A percentile compares a stretch with the other conserved stretches of the same genome.
These are phyloP conservation scores for Periconia digitata DNA, from an alignment of 2,329 filamentous ascomycete genomes.

Conservation along the genomic window DNA sequence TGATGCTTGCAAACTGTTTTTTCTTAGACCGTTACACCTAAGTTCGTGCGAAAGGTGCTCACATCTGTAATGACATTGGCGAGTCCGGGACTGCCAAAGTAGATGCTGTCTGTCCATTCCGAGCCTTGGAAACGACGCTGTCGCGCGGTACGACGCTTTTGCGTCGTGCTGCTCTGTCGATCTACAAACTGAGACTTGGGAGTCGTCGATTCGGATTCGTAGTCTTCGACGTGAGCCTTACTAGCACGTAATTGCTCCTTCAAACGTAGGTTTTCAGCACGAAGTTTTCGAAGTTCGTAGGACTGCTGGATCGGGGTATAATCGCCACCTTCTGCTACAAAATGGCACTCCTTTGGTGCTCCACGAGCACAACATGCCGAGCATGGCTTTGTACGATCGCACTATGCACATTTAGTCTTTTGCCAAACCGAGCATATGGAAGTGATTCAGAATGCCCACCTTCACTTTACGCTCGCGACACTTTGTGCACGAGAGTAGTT, in stretches of 20 bases:
- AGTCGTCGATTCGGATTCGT: slow-evolving; percentile 32
- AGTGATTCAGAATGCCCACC: slow-evolving; percentile 27
- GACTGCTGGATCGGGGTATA: slow-evolving; percentile 52
- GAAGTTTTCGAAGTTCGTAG: slow-evolving; percentile 51
- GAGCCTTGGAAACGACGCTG: slow-evolving; percentile 44
- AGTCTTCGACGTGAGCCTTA: slow-evolving; percentile 40
- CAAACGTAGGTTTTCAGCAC: slow-evolving; percentile 48
- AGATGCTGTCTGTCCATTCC: slow-evolving; percentile 49
- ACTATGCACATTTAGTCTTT: slow-evolving; percentile 33
- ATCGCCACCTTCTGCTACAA: slow-evolving; percentile 49
- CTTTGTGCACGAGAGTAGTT: slow-evolving; percentile 52
- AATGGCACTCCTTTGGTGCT: slow-evolving; percentile 51
- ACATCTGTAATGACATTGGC: slow-evolving; percentile 52
- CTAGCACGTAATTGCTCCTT: slow-evolving; percentile 45
- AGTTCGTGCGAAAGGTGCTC: slow-evolving; percentile 10
- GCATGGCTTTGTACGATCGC: slow-evolving; percentile 53
- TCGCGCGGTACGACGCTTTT: slow-evolving; percentile 24
- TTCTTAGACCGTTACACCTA: slow-evolving; percentile 3
- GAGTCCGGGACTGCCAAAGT: slow-evolving; percentile 54
- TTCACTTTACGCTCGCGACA: slow-evolving; percentile 54
- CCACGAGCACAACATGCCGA: slow-evolving; percentile 53
- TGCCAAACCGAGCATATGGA: background rate
- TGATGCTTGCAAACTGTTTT: slow-evolving; percentile 47
- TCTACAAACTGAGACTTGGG: slow-evolving; percentile 24
- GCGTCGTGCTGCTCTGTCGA: slow-evolving; percentile 18